Percentiles rank a stretch among this genome's conserved stretches.
phyloP scores from a whole-genome alignment of 2,329 filamentous ascomycete genomes.

The Cladophialophora immunda region DNA sequence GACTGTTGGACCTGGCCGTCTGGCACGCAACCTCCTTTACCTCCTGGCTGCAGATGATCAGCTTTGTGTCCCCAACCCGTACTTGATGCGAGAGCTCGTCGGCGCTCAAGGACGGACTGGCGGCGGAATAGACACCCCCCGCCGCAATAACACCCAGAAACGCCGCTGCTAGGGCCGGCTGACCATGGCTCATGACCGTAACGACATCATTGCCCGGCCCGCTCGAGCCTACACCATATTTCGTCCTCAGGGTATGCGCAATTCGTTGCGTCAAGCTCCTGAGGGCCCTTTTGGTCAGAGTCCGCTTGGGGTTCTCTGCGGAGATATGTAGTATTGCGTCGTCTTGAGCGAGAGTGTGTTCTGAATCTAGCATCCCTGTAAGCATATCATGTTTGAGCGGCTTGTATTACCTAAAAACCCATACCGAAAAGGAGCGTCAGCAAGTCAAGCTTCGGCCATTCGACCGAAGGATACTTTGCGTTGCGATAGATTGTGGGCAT shows the following conservation, averaged over 20 bases:
- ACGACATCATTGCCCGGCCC: constrained; percentile 64
- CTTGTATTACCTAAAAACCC: too few species aligned
- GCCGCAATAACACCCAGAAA: constrained; percentile 67
- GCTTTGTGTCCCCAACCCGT: constrained; percentile 50
- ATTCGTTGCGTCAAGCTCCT: constrained; percentile 61
- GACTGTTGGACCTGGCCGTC: constrained; percentile 57
- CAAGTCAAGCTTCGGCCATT: too few species aligned
- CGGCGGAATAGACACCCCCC: constrained; percentile 68
- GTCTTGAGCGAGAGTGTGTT: too few species aligned
- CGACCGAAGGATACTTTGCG: too few species aligned
- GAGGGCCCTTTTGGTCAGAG: constrained; percentile 59
- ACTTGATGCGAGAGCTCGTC: constrained; percentile 62
- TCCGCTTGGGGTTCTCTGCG: too few species aligned
- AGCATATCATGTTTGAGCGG: too few species aligned
- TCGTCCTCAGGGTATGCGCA: constrained; percentile 63
- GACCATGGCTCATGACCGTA: constrained; percentile 65
- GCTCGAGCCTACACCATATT: constrained; percentile 61
- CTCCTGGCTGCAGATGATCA: constrained; percentile 59
- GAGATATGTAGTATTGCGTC: too few species aligned
- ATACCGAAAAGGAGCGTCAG: too few species aligned
- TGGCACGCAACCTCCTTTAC: constrained; percentile 58
- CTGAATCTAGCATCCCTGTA: too few species aligned
- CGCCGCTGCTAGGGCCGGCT: constrained; percentile 62
- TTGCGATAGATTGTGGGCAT: too few species aligned
- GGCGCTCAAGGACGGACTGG: constrained; percentile 60